phyloP scores from a whole-genome alignment of 306 rosid species.

The Pachyrhizus erosus region DNA sequence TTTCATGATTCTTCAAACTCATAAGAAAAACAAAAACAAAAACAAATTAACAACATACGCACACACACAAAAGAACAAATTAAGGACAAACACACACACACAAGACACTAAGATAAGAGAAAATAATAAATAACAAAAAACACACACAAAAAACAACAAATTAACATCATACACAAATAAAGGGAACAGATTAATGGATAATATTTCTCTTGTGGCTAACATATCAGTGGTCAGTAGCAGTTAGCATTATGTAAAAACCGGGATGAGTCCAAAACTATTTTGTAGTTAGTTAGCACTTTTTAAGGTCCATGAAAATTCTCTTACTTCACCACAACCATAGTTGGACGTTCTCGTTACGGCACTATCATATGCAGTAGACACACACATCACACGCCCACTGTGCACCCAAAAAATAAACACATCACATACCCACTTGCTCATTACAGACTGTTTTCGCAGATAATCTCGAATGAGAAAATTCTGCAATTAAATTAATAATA shows the following conservation, averaged over 20 bases:
- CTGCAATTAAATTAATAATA: background rate
- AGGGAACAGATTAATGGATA: constrained; percentile 25
- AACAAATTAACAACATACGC: background rate
- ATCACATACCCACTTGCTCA: background rate
- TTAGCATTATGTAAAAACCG: background rate
- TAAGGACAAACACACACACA: background rate
- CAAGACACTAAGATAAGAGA: background rate
- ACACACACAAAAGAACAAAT: background rate
- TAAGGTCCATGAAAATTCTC: constrained; percentile 31
- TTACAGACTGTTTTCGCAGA: background rate
- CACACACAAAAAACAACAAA: background rate
- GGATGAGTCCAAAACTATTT: constrained; percentile 15
- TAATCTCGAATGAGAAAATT: background rate
- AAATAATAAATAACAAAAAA: background rate
- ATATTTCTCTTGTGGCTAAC: constrained; percentile 9
- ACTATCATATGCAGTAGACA: background rate
- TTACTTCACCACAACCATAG: constrained; percentile 17
- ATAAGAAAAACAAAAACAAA: background rate
- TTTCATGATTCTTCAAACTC: background rate
- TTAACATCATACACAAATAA: background rate
- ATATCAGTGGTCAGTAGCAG: constrained; percentile 30
- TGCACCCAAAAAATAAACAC: background rate
- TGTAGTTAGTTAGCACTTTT: constrained; percentile 30
- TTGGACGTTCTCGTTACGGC: constrained; percentile 23
- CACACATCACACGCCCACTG: background rate